phyloP scores from a whole-genome alignment of 805 yeast species.

The Kazachstania psychrophila region DNA sequence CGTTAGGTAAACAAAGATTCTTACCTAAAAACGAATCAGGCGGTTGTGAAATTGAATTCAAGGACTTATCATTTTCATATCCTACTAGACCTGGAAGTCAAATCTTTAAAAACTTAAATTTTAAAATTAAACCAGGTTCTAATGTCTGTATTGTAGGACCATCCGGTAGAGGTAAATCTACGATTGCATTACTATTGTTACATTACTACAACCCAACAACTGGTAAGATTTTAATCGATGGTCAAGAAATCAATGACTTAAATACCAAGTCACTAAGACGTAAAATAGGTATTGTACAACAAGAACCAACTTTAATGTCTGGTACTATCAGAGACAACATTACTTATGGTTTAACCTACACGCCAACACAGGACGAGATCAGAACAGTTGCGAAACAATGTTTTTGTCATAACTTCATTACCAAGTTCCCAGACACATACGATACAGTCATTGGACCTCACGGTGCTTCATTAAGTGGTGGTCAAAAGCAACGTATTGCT shows the following conservation, averaged over 20 bases:
- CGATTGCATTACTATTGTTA: constrained; percentile 51
- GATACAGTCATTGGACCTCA: constrained; percentile 64
- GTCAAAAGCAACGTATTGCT: constrained; percentile 82
- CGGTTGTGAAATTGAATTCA: constrained; percentile 44
- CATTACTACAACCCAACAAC: constrained; percentile 43
- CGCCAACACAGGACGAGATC: constrained; percentile 47
- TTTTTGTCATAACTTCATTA: constrained; percentile 52
- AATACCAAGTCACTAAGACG: constrained; percentile 48
- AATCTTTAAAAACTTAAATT: constrained; percentile 40
- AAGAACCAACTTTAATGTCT: constrained; percentile 65
- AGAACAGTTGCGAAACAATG: constrained; percentile 41
- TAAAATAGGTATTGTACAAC: constrained; percentile 65
- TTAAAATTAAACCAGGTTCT: constrained; percentile 45
- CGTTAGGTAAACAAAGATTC: constrained; percentile 44
- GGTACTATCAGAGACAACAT: constrained; percentile 77
- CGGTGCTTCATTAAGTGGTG: constrained; percentile 68
- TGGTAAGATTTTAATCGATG: constrained; percentile 44
- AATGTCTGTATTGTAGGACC: constrained; percentile 72
- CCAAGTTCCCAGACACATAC: constrained; percentile 53
- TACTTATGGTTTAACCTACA: constrained; percentile 57
- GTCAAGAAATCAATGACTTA: constrained; percentile 40
- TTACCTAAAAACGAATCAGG: constrained; percentile 9
- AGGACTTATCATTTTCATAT: constrained; percentile 63
- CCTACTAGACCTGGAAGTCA: constrained; percentile 76
- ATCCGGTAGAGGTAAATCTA: constrained; percentile 90